A percentile compares a stretch with the other conserved stretches of the same genome.
Evolutionary conservation across 1,139 yeast species (phyloP).

Genomic region (Suhomyces yuchorum): DNA sequence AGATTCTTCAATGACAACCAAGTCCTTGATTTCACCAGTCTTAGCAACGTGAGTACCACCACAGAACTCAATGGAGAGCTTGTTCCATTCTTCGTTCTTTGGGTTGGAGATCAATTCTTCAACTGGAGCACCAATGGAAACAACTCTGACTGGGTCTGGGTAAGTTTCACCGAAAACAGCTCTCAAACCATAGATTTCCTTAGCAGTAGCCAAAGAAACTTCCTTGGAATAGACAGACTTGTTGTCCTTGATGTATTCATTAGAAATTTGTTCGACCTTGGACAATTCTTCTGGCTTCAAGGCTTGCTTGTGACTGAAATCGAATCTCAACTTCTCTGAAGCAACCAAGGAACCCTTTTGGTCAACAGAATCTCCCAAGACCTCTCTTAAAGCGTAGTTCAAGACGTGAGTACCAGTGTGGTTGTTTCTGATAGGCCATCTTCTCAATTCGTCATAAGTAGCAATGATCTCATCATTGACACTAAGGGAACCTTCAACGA

Average conservation of each 20-base stretch:
- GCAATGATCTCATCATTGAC: conserved; percentile 77
- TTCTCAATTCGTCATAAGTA: conserved; percentile 87
- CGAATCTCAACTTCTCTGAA: conserved; percentile 93
- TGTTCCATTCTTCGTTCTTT: conserved; percentile 68
- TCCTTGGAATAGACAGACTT: conserved; percentile 78
- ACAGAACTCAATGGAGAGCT: conserved; percentile 88
- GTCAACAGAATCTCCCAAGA: conserved; percentile 83
- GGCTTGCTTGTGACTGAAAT: conserved; percentile 89
- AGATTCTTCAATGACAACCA: conserved; percentile 87
- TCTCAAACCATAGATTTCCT: conserved; percentile 78
- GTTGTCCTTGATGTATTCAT: conserved; percentile 70
- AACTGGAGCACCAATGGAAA: conserved; percentile 89
- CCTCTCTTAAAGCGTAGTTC: conserved; percentile 83
- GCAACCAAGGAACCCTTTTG: conserved; percentile 98
- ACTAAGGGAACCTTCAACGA: conserved; percentile 72
- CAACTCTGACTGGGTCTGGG: conserved; percentile 98
- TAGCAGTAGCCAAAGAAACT: conserved; percentile 73
- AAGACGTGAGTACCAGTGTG: conserved; percentile 98
- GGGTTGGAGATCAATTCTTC: conserved; percentile 78
- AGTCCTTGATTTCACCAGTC: conserved; percentile 91
- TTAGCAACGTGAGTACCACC: conserved; percentile 97
- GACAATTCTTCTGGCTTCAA: conserved; percentile 69
- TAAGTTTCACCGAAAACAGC: conserved; percentile 99
- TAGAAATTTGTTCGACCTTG: conserved; percentile 73
- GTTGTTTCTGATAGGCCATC: conserved; percentile 96